These are phyloP conservation scores for Aphanomyces euteiches DNA, from an alignment of 352 stramenopile genomes.

Conservation along the genomic window DNA sequence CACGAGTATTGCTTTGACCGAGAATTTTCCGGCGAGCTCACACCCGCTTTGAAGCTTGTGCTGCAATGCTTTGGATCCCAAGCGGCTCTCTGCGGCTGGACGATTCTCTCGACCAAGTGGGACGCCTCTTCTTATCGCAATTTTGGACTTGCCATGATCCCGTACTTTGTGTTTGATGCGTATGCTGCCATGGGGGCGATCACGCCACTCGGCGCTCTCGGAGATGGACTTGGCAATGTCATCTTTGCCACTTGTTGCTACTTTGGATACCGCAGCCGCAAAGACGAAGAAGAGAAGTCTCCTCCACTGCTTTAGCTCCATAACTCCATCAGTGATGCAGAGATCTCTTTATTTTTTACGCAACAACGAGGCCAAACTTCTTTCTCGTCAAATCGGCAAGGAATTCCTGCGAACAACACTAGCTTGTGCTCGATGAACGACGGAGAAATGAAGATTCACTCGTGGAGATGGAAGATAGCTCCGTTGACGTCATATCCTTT, in stretches of 20 bases:
- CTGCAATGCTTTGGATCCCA: slow-evolving; percentile 13
- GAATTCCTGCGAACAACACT: no score
- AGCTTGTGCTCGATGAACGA: no score
- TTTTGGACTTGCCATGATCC: slow-evolving; percentile 4
- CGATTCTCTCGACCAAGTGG: slow-evolving; percentile 12
- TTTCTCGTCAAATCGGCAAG: no score
- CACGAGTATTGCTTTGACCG: slow-evolving; percentile 4
- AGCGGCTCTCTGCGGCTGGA: not conserved
- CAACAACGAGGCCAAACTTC: no score
- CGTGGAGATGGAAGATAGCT: no score
- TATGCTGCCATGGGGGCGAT: not conserved
- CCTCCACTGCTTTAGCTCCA: not conserved
- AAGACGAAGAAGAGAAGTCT: slow-evolving; percentile 1
- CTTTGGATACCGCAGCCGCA: not conserved
- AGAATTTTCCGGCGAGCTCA: not conserved
- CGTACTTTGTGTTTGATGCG: slow-evolving; percentile 19
- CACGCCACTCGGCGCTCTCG: slow-evolving; percentile 6
- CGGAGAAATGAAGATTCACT: no score
- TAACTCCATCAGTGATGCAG: no score
- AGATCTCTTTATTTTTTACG: no score
- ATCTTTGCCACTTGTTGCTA: slow-evolving; percentile 12
- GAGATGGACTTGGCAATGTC: slow-evolving; percentile 9
- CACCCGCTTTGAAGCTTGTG: not conserved
- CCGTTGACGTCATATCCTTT: no score
- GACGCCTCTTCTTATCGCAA: not conserved